Conservation (phyloP, 805 yeast species). For the Candida maesae region DNA sequence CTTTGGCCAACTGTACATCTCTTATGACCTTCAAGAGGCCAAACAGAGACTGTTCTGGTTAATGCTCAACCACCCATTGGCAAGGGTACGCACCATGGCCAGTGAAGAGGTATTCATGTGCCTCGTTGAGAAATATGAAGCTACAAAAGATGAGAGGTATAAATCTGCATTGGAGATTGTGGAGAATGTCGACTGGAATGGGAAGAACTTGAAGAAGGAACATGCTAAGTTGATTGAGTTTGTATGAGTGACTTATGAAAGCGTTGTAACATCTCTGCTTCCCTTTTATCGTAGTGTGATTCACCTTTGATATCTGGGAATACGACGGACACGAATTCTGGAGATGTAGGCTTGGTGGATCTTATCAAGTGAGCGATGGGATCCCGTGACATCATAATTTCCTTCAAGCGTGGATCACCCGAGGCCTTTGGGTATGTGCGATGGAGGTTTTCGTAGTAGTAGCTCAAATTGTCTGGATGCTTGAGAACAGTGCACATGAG, state of each 20-base stretch:
- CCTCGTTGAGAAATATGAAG: constrained; percentile 30
- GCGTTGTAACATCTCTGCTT: constrained; percentile 7
- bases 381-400: no score
- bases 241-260: background rate
- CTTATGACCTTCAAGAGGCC: constrained; percentile 17
- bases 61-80: constrained; percentile 31
- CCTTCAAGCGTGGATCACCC: no score
- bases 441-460: background rate
- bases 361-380: no score
- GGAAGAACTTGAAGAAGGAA: constrained; percentile 3
- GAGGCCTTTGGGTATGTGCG: no score
- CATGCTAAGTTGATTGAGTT: constrained; percentile 4
- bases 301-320: background rate
- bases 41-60: constrained; percentile 26
- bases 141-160: constrained; percentile 31
- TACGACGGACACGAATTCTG: background rate
- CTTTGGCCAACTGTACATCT: constrained; percentile 37
- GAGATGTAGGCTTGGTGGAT: no score
- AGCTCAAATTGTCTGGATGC: background rate
- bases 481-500: no score
- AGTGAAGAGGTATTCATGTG: constrained; percentile 41
- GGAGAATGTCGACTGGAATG: constrained; percentile 19
- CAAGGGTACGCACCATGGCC: constrained; percentile 34
- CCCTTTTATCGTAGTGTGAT: constrained; percentile 10
- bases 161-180: constrained; percentile 13